Evolutionary conservation across 2,329 filamentous ascomycete species (phyloP).

Genomic region (Fusarium metavorans): DNA sequence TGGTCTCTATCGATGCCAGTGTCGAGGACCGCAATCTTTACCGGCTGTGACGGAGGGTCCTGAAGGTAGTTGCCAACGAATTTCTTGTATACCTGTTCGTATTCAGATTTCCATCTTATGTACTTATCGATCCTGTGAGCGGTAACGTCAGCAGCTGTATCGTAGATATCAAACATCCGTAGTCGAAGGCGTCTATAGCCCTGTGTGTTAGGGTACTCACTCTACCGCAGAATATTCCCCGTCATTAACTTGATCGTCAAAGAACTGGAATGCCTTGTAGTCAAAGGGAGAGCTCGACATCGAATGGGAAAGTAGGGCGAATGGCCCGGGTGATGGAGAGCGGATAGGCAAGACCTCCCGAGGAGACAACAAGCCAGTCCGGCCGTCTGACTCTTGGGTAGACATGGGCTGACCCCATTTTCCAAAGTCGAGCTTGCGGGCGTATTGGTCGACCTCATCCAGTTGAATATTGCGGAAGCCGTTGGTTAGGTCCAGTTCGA

Average conservation of each 20-base stretch:
- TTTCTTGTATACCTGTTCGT: not conserved
- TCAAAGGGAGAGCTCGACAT: not conserved
- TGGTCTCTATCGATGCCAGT: conserved; percentile 11
- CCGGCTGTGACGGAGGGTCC: not conserved
- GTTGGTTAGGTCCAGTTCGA: not conserved
- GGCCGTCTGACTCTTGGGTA: not conserved
- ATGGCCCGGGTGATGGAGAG: not conserved
- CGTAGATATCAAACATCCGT: not conserved
- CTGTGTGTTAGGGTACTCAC: not conserved
- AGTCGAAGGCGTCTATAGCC: not conserved
- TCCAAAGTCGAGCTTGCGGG: not conserved
- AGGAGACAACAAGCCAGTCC: not conserved
- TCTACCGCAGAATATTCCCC: not conserved
- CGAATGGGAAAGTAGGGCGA: not conserved
- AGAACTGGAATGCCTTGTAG: not conserved
- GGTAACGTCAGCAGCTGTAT: not conserved
- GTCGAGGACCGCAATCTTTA: not conserved
- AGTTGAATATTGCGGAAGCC: not conserved
- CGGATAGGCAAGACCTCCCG: not conserved
- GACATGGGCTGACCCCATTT: not conserved
- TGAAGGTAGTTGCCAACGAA: not conserved
- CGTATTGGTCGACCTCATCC: not conserved
- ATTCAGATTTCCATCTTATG: not conserved
- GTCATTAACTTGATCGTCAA: not conserved
- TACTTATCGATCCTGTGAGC: not conserved